A percentile compares a stretch with the other conserved stretches of the same genome.
phyloP scores from a whole-genome alignment of 2,329 filamentous ascomycete species.

The Fonsecaea monophora region DNA sequence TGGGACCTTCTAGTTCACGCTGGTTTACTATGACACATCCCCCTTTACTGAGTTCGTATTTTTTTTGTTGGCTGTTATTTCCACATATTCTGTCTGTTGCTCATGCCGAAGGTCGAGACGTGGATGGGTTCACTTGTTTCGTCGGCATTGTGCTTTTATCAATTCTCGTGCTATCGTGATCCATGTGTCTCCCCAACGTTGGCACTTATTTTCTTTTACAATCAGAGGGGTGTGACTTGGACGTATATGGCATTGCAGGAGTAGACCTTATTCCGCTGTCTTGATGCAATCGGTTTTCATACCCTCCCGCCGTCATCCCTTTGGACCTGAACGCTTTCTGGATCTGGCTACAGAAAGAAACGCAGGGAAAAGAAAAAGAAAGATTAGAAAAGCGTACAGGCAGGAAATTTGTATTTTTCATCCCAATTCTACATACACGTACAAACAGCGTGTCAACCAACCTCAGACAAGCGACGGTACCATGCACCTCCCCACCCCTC shows the following conservation, averaged over 20 bases:
- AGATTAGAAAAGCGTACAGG: too few relatives aligned
- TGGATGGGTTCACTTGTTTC: conserved; percentile 21
- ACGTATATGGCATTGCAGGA: conserved; percentile 7
- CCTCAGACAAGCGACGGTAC: too few relatives aligned
- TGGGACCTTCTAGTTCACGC: not conserved
- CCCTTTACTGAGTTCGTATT: conserved; percentile 9
- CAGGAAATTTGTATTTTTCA: not conserved
- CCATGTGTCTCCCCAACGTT: not conserved
- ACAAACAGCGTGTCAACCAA: too few relatives aligned
- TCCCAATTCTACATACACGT: not conserved
- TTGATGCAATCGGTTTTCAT: not conserved
- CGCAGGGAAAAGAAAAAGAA: not conserved
- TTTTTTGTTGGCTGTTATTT: not conserved
- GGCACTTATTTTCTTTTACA: not conserved
- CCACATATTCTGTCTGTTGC: conserved; percentile 8
- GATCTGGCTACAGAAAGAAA: conserved; percentile 11
- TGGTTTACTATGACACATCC: conserved; percentile 18
- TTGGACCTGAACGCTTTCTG: not conserved
- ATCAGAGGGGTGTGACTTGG: not conserved
- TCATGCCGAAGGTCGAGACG: not conserved
- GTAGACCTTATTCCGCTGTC: not conserved
- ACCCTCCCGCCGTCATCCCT: not conserved
- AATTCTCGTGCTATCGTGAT: conserved; percentile 7
- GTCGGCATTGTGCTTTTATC: not conserved
- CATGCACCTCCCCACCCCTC: not conserved